Base-by-base conservation (phyloP, 441 rosid genomes). In the Corymbia calophylla region DNA sequence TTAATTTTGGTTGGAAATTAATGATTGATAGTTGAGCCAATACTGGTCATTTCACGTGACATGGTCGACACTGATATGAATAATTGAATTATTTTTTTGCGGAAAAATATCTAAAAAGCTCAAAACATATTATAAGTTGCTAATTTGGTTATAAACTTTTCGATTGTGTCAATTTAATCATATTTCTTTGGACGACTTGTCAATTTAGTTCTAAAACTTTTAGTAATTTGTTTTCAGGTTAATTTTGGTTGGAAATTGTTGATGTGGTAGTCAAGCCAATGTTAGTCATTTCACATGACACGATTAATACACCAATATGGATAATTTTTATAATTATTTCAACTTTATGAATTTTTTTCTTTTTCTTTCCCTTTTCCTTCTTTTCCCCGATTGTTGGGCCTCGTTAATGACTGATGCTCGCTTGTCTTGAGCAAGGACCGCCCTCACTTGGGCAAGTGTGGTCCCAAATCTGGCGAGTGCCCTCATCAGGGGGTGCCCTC, bases 111-210 rank as follows among this genome's bases (percentile, higher is more conserved):
- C 13, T 4, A 56, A 9, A 56, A 56, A 23, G 62, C 5, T 4
- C 23, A 21, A 56, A 9, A 2, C 0, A 23, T 2, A 12, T 23
- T 56, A 2, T 9, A 21, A 4, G 0, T 56, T 56, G 2, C 10
- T 8, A 2, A 58, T 58, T 58, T 13, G 2, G 0, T 0, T 9
- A 56, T 0, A 6, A 56, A 23, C 29, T 6, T 2, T 0, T 56
- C 29, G 2, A 23, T 1, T 56, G 25, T 56, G 62, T 56, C 2
- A 4, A 56, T 23, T 56, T 56, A 4, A 6, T 13, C 9, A 56
- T 56, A 23, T 18, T 6, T 9, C 0, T 55, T 55, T 55, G 19
- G 60, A 5, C 62, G 21, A 56, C 1, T 23, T 23, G 25, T 29
- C 9, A 56, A 9, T 56, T 56, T 56, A 56, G 29, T 56, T 0